Evolutionary conservation across 2,329 filamentous ascomycete species (phyloP).

Genomic region (Hymenoscyphus salicellus): DNA sequence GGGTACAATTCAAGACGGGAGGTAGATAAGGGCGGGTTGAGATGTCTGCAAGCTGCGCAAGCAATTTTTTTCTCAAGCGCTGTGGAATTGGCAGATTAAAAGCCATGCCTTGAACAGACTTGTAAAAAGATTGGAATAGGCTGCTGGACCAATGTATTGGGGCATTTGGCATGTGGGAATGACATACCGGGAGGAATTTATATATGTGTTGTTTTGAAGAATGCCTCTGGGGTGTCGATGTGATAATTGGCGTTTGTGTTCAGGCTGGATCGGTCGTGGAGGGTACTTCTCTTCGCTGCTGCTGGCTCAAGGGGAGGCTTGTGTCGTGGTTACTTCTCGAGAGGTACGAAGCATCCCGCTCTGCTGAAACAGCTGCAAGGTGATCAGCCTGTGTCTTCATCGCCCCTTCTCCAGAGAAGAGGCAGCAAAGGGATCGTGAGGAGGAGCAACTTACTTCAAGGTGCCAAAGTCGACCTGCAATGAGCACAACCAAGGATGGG

Average conservation of each 20-base stretch:
- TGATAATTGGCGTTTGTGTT: not conserved
- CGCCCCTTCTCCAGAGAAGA: conserved; percentile 1
- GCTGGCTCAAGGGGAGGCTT: conserved; percentile 1
- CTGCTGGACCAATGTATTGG: not conserved
- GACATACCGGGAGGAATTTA: not conserved
- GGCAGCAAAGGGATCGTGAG: not conserved
- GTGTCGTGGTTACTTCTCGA: not conserved
- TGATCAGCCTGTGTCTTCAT: not conserved
- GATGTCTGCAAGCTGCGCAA: not conserved
- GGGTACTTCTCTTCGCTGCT: conserved; percentile 2
- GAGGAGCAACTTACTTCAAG: not conserved
- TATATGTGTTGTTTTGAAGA: not conserved
- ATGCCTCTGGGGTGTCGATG: not conserved
- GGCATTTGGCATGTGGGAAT: not conserved
- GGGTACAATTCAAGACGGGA: not conserved
- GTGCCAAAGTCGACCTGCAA: not conserved
- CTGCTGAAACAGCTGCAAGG: conserved; percentile 2
- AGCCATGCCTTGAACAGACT: not conserved
- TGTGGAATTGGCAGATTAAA: not conserved
- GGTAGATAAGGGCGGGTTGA: not conserved
- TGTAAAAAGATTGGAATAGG: not conserved
- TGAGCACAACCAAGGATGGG: not conserved
- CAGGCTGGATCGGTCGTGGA: not conserved
- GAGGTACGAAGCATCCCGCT: not conserved
- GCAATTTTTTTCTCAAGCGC: not conserved